Conservation (phyloP, 768 basidiomycete genomes). For the Nevesoporus exiguus region DNA sequence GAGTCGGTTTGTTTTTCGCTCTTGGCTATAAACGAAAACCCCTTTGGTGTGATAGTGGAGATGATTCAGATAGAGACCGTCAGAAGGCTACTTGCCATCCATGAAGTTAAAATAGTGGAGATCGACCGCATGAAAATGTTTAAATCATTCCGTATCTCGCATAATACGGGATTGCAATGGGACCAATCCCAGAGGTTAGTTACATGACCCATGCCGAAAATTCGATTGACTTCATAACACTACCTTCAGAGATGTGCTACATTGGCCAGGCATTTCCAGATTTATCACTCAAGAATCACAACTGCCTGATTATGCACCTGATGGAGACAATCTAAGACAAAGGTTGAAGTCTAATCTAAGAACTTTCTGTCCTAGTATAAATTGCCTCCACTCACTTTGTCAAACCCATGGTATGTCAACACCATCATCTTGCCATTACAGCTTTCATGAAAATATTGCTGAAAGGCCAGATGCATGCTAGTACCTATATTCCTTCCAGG, state of each 20-base stretch:
- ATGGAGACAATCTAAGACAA: slow-evolving; percentile 27
- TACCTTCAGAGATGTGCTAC: slow-evolving; percentile 35
- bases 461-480: slow-evolving; percentile 2
- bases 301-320: slow-evolving; percentile 12
- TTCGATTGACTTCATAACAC: neutral
- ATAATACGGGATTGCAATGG: slow-evolving; percentile 41
- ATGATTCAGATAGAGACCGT: slow-evolving; percentile 46
- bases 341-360: slow-evolving; percentile 32
- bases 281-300: neutral
- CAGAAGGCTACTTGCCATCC: slow-evolving; percentile 33
- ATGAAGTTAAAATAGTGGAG: slow-evolving; percentile 31
- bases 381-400: slow-evolving; percentile 42
- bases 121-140: slow-evolving; percentile 37
- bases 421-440: neutral
- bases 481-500: slow-evolving; percentile 13
- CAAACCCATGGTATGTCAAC: slow-evolving; percentile 34
- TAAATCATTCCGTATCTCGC: slow-evolving; percentile 17
- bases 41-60: slow-evolving; percentile 36
- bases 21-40: neutral
- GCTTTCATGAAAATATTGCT: neutral
- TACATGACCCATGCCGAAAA: neutral
- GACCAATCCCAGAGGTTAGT: slow-evolving; percentile 41
- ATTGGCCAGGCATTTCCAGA: slow-evolving; percentile 33
- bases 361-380: slow-evolving; percentile 45
- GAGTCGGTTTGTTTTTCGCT: slow-evolving; percentile 17